These are phyloP conservation scores for Casuarina cunninghamiana DNA, from an alignment of 306 rosid species.

Conservation along the genomic window DNA sequence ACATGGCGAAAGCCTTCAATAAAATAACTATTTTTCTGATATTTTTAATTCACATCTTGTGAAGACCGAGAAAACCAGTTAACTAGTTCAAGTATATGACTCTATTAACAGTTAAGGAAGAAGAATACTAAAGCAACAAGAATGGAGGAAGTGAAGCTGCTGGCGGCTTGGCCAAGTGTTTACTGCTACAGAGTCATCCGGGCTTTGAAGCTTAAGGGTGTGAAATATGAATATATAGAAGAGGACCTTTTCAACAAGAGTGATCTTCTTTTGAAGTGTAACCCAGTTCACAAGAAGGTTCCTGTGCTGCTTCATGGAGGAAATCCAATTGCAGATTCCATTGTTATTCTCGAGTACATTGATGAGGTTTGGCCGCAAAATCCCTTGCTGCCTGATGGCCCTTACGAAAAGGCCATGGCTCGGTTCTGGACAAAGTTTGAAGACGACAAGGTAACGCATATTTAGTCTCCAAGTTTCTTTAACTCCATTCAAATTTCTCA, in stretches of 20 bases:
- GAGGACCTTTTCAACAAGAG: conserved; percentile 9
- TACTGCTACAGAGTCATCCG: neutral
- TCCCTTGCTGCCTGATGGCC: conserved; percentile 18
- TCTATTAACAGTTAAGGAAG: neutral
- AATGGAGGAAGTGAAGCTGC: conserved; percentile 30
- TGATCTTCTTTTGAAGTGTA: neutral
- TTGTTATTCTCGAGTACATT: conserved; percentile 1
- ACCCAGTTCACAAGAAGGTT: conserved; percentile 6
- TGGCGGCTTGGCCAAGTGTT: conserved; percentile 17
- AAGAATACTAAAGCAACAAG: neutral
- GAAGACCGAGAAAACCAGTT: neutral
- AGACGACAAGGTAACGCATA: conserved; percentile 8
- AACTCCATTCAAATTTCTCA: neutral
- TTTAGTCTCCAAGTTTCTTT: neutral
- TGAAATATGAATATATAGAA: conserved; percentile 5
- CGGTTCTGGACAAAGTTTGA: conserved; percentile 24
- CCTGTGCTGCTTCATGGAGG: conserved; percentile 7
- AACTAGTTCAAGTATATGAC: neutral
- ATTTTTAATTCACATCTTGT: no score
- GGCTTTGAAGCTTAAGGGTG: conserved; percentile 6
- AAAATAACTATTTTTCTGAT: neutral
- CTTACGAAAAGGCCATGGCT: conserved; percentile 7
- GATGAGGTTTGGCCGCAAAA: conserved; percentile 15
- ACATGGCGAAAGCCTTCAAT: neutral
- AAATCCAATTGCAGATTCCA: conserved; percentile 3